Base-by-base conservation (phyloP, 805 yeast species). In the Monosporozyma solicola region DNA sequence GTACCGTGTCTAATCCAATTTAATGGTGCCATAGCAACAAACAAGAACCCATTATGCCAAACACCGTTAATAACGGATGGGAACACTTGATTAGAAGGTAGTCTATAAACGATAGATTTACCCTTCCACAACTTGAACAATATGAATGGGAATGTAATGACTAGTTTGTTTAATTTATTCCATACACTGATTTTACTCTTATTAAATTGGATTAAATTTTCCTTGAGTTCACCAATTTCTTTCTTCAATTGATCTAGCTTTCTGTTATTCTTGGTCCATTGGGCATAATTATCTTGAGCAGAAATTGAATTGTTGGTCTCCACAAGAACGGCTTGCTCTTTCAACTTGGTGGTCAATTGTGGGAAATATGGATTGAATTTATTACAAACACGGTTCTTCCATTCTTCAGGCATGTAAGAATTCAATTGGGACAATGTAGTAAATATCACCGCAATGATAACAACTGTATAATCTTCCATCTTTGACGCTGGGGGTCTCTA, bases 251-350 rank as follows among this genome's bases (percentile, higher is more conserved):
- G 76, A 58, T 84, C 90, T 54, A 77, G 71, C 59, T 76, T 78
- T 49, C 99, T 78, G 62, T 89, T 91, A 56, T 91, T 74, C 66
- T 89, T 89, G 1, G 97, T 95, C 98, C 98, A 94, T 62, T 80
- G 84, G 31, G 97, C 97, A 67, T 92, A 94, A 62, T 94, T 83
- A 66, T 94, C 97, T 68, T 92, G 97, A 1, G 97, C 92, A 52
- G 88, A 80, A 9, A 90, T 79, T 2, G 74, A 57, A 32, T 80
- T 73, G 55, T 89, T 78, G 59, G 83, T 80, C 13, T 71, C 73
- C 58, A 78, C 74, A 24, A 81, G 63, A 20, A 70, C 66, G 15
- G 67, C 64, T 49, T 83, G 78, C 56, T 85, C 78, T 8, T 63
- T 59, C 51, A 76, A 72, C 51, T 72, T 61, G 3, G 5, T 22